These are phyloP conservation scores for Eustoma russellianum DNA, from an alignment of 257 asterid genomes.

Conservation along the genomic window DNA sequence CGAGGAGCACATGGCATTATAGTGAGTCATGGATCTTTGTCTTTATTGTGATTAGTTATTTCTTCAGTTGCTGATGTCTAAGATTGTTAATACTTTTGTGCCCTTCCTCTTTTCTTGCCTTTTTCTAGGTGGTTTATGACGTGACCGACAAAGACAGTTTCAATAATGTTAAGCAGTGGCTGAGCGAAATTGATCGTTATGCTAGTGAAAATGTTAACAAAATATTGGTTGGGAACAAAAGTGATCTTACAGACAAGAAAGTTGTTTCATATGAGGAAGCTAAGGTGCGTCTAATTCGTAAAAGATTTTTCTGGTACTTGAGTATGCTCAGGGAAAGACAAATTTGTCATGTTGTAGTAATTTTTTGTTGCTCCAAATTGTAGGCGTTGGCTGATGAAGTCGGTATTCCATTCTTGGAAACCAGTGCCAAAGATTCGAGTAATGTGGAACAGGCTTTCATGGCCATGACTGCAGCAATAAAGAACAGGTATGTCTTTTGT, in stretches of 20 bases:
- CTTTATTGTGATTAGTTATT: neutral
- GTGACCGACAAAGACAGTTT: constrained; percentile 83
- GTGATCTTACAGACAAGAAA: constrained; percentile 71
- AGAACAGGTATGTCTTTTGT: constrained; percentile 45
- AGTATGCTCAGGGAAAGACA: neutral
- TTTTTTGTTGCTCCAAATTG: constrained; percentile 11
- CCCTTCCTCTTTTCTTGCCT: constrained; percentile 9
- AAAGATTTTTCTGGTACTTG: neutral
- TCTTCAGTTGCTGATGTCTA: neutral
- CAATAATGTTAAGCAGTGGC: constrained; percentile 91
- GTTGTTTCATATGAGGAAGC: constrained; percentile 75
- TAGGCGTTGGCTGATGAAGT: constrained; percentile 91
- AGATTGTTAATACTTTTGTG: constrained; percentile 1
- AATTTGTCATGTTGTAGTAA: constrained; percentile 1
- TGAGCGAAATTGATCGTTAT: constrained; percentile 82
- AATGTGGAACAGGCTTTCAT: constrained; percentile 89
- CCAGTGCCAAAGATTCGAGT: constrained; percentile 86
- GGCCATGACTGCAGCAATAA: constrained; percentile 87
- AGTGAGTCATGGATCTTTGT: constrained; percentile 17
- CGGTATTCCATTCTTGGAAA: constrained; percentile 93
- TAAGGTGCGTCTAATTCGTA: constrained; percentile 37
- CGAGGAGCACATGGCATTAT: constrained; percentile 54
- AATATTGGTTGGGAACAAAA: constrained; percentile 81
- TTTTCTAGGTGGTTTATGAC: constrained; percentile 68
- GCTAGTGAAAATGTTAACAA: constrained; percentile 86